These are phyloP conservation scores for Phytophthora ramorum DNA, from an alignment of 352 stramenopile species.

Conservation along the genomic window DNA sequence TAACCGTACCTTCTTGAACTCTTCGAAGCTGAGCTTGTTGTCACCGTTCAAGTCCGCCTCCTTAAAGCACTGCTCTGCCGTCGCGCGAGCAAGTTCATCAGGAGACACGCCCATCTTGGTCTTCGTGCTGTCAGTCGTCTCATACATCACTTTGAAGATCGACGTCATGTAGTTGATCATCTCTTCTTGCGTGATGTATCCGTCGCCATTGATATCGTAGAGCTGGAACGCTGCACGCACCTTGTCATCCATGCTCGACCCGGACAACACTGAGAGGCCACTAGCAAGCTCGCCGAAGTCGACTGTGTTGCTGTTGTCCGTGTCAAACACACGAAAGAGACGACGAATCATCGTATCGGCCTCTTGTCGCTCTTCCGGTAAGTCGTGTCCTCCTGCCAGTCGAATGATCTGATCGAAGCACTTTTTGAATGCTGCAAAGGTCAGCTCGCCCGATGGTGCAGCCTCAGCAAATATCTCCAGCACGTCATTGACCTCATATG, in stretches of 20 bases:
- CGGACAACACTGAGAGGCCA: conserved; percentile 84
- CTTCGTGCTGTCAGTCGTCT: conserved; percentile 81
- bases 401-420: conserved; percentile 91
- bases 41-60: conserved; percentile 86
- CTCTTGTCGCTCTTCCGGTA: conserved; percentile 72
- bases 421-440: conserved; percentile 85
- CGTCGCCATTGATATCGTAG: conserved; percentile 87
- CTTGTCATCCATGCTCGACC: conserved; percentile 89
- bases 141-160: conserved; percentile 92
- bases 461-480: conserved; percentile 90
- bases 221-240: conserved; percentile 86
- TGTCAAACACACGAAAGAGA: conserved; percentile 88
- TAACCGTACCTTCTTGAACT: conserved; percentile 86
- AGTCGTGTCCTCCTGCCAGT: conserved; percentile 73
- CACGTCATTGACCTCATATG: conserved; percentile 89
- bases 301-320: conserved; percentile 85
- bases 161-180: conserved; percentile 91
- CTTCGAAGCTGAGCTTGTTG: conserved; percentile 87
- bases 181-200: conserved; percentile 87
- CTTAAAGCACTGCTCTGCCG: conserved; percentile 86
- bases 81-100: conserved; percentile 82
- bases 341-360: conserved; percentile 83
- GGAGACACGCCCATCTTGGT: conserved; percentile 77
- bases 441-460: conserved; percentile 78
- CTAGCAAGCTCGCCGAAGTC: conserved; percentile 89